A percentile compares a stretch with the other conserved stretches of the same genome.
phyloP scores from a whole-genome alignment of 352 stramenopile genomes.

The Pythium phragmitis region DNA sequence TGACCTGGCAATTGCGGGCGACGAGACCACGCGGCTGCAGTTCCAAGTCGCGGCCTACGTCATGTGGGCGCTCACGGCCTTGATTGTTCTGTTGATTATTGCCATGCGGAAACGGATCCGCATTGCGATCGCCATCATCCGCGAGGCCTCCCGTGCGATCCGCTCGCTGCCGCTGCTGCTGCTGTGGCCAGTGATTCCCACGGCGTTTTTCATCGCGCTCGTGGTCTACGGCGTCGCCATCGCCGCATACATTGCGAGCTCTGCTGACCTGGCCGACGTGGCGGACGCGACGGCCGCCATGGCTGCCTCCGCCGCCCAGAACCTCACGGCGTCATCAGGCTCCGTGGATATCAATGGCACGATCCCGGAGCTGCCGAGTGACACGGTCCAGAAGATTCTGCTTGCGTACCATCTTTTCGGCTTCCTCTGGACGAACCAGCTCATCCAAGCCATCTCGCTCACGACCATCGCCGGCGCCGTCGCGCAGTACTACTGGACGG shows the following conservation, averaged over 20 bases:
- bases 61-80: conserved; percentile 45
- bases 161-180: conserved; percentile 57
- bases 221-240: conserved; percentile 58
- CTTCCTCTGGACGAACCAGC: conserved; percentile 96
- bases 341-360: conserved; percentile 18
- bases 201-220: conserved; percentile 47
- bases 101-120: conserved; percentile 68
- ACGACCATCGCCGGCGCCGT: conserved; percentile 92
- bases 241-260: conserved; percentile 61
- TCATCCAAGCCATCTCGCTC: conserved; percentile 94
- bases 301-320: conserved; percentile 18
- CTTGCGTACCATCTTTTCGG: conserved; percentile 91
- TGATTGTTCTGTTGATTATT: conserved; percentile 59
- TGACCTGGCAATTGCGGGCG: conserved; percentile 26
- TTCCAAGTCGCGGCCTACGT: conserved; percentile 72
- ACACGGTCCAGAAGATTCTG: conserved; percentile 49
- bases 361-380: conserved; percentile 40
- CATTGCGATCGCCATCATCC: conserved; percentile 70
- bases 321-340: conserved; percentile 3
- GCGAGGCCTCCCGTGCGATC: conserved; percentile 66
- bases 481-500: conserved; percentile 92
- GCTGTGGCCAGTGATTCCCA: conserved; percentile 60
- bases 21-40: conserved; percentile 43
- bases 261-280: conserved; percentile 38
- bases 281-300: conserved; percentile 26